phyloP scores from a whole-genome alignment of 441 rosid species.

The Hura crepitans region DNA sequence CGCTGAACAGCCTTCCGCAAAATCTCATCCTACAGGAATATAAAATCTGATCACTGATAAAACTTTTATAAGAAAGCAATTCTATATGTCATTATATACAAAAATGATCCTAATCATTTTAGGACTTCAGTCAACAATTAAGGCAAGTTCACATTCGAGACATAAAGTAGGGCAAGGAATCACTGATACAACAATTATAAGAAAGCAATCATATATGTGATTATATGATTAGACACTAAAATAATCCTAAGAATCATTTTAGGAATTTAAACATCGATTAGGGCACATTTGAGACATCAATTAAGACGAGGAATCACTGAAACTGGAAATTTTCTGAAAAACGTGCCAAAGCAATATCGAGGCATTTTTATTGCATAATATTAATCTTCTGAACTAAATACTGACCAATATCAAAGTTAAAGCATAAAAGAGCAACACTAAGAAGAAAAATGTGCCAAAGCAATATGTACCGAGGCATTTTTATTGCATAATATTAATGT shows the following conservation, averaged over 20 bases:
- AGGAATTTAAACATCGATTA: no score
- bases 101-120: neutral
- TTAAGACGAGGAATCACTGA: no score
- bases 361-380: neutral
- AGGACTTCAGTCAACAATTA: neutral
- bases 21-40: constrained; percentile 71
- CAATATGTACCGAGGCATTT: neutral
- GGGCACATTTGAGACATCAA: no score
- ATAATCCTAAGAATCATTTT: no score
- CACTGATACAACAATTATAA: no score
- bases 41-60: constrained; percentile 7
- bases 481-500: neutral
- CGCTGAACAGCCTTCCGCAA: constrained; percentile 85
- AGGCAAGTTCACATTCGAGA: no score
- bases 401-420: neutral
- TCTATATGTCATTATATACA: neutral
- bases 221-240: no score
- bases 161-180: neutral
- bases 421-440: neutral
- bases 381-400: neutral
- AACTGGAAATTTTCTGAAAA: neutral
- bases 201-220: no score
- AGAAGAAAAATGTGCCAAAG: constrained; percentile 3
- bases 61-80: neutral
- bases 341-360: neutral